Base-by-base conservation (phyloP, 352 stramenopile genomes). In the Globisporangium camurandrum region DNA sequence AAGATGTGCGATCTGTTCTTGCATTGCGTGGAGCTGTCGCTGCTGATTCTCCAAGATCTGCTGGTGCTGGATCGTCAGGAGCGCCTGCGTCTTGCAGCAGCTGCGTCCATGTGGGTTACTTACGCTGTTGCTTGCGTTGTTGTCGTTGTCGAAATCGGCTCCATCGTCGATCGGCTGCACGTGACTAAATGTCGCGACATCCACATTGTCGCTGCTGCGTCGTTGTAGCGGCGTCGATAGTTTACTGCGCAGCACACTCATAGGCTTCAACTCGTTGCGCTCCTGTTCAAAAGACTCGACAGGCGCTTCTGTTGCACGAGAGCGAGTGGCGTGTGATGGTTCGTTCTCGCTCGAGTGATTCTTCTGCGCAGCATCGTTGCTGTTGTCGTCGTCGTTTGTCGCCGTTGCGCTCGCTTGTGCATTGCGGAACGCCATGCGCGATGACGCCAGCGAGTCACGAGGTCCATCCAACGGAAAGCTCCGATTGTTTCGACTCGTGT, bases 41-140 rank as follows among this genome's bases (percentile, higher is more conserved):
- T 88, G 72, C 31, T 91, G 79, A 6, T 87, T 83, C 44, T 88
- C 75, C 16, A 88, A 59, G 27, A 88, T 84, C 57, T 88, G 67
- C 31, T 91, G 79, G 36, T 91, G 79, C 49, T 88, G 75, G 30
- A 81, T 71, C 22, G 71, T 79, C 42, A 90, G 50, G 23, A 88
- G 54, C 40, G 84, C 67, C 41, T 90, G 75, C 0, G 74, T 71
- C 30, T 75, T 76, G 46, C 75, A 88, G 46, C 75, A 90, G 51
- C 61, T 78, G 34, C 54, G 66, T 20, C 10, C 12, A 17, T 46
- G 26, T 33, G 36, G 16, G 34, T 28, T 12, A 36, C 37, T 10
- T 17, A 28, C 36, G 9, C 36, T 27, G 14, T 14, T 42, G 41
- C 4, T 47, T 4, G 2, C 14, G 17, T 19, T 20, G n/a, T 16